Evolutionary conservation across 495 filamentous ascomycete species (phyloP).

Genomic region (Hypoxylon rickii): DNA sequence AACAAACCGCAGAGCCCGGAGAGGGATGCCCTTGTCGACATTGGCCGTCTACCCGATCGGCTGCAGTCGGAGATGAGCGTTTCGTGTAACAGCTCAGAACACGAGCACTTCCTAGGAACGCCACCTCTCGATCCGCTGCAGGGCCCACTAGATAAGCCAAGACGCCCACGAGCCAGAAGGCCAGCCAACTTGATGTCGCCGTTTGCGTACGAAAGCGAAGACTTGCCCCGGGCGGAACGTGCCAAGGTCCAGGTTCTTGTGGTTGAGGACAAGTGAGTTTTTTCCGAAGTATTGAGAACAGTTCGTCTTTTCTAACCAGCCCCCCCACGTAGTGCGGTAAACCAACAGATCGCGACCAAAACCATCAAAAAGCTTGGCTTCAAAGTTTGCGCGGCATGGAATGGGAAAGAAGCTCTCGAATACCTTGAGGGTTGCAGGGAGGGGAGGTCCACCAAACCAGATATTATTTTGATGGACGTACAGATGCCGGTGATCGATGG

Average conservation of each 20-base stretch:
- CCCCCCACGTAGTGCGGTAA: conserved; percentile 56
- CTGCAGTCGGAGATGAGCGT: conserved; percentile 66
- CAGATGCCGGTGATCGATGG: conserved; percentile 86
- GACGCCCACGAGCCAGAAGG: conserved; percentile 36
- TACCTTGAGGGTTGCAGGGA: conserved; percentile 53
- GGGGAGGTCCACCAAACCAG: conserved; percentile 54
- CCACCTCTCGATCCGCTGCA: conserved; percentile 29
- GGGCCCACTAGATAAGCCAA: conserved; percentile 37
- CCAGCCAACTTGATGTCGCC: conserved; percentile 38
- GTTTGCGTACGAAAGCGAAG: conserved; percentile 37
- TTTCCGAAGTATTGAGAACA: neutral
- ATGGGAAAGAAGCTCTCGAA: conserved; percentile 76
- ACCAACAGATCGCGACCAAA: conserved; percentile 77
- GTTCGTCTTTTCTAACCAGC: conserved; percentile 29
- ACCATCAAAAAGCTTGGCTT: conserved; percentile 79
- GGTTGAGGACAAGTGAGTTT: conserved; percentile 74
- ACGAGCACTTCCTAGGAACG: conserved; percentile 44
- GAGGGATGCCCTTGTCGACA: conserved; percentile 46
- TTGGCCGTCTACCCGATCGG: conserved; percentile 61
- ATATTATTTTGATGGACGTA: conserved; percentile 89
- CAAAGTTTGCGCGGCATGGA: conserved; percentile 68
- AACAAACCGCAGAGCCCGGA: conserved; percentile 54
- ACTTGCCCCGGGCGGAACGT: conserved; percentile 52
- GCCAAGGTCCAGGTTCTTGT: conserved; percentile 66
- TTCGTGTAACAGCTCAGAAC: conserved; percentile 60